phyloP scores from a whole-genome alignment of 2,329 filamentous ascomycete species.

The Metarhizium brunneum region DNA sequence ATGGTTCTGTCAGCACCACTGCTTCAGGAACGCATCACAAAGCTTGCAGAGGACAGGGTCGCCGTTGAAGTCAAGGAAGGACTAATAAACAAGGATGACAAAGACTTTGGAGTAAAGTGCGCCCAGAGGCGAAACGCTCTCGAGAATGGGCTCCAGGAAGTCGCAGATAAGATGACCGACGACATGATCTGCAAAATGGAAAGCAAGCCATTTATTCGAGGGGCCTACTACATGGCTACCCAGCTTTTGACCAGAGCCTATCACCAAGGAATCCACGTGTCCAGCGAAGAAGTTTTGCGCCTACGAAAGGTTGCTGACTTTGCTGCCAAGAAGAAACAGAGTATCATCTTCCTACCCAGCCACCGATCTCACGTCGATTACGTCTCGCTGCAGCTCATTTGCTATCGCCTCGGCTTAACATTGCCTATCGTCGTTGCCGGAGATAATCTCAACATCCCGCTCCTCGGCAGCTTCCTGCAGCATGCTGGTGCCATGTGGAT shows the following conservation, averaged over 20 bases:
- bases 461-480: conserved; percentile 83
- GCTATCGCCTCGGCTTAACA: conserved; percentile 82
- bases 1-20: conserved; percentile 67
- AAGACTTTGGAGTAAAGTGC: conserved; percentile 40
- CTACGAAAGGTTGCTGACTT: conserved; percentile 73
- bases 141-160: conserved; percentile 63
- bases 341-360: conserved; percentile 90
- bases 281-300: conserved; percentile 82
- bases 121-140: conserved; percentile 53
- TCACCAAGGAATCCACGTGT: conserved; percentile 94
- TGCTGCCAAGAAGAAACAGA: conserved; percentile 81
- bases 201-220: conserved; percentile 82
- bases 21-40: conserved; percentile 62
- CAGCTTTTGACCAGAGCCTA: conserved; percentile 89
- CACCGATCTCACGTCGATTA: conserved; percentile 96
- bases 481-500: conserved; percentile 98
- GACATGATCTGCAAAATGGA: conserved; percentile 99
- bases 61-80: conserved; percentile 70
- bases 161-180: conserved; percentile 80
- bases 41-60: conserved; percentile 68
- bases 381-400: conserved; percentile 88
- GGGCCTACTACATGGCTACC: conserved; percentile 82
- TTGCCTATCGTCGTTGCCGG: conserved; percentile 89
- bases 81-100: conserved; percentile 47
- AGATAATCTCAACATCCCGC: conserved; percentile 90